A percentile compares a stretch with the other conserved stretches of the same genome.
These are phyloP conservation scores for Ceratocystis diversiconidia DNA, from an alignment of 2,329 filamentous ascomycete genomes.

Conservation along the genomic window DNA sequence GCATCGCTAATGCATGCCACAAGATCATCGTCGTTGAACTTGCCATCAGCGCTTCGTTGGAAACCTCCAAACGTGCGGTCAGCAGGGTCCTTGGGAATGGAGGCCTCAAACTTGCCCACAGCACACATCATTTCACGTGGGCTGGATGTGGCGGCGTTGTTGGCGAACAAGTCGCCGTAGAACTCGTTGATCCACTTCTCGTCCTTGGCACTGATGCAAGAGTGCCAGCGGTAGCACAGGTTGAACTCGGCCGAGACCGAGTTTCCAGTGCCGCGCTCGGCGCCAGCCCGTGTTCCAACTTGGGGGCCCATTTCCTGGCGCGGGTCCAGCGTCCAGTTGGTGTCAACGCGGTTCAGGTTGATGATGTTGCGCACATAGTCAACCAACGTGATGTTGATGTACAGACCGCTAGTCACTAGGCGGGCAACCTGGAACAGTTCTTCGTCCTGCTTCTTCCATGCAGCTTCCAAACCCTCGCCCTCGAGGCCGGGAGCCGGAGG, in stretches of 20 bases:
- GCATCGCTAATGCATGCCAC: constrained; percentile 52
- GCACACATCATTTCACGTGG: constrained; percentile 47
- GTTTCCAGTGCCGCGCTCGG: constrained; percentile 62
- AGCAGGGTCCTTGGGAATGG: constrained; percentile 50
- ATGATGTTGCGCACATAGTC: constrained; percentile 71
- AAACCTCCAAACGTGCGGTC: constrained; percentile 56
- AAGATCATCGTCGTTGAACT: constrained; percentile 62
- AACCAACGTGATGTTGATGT: constrained; percentile 63
- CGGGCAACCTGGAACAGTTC: constrained; percentile 68
- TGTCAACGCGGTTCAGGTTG: constrained; percentile 44
- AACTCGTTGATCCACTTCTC: constrained; percentile 67
- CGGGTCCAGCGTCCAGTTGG: constrained; percentile 70
- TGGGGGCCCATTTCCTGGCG: constrained; percentile 50
- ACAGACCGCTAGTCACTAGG: constrained; percentile 59
- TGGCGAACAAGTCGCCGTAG: constrained; percentile 30
- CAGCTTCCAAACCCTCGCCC: constrained; percentile 35
- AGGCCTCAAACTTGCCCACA: constrained; percentile 47
- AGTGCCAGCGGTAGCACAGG: constrained; percentile 77
- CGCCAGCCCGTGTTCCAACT: constrained; percentile 38
- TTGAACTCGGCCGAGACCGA: constrained; percentile 83
- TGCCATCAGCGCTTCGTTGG: constrained; percentile 49
- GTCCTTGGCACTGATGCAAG: constrained; percentile 58
- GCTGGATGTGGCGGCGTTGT: constrained; percentile 28
- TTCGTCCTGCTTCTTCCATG: constrained; percentile 58
- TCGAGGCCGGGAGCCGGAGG: constrained; percentile 40